phyloP scores from a whole-genome alignment of 805 yeast species.

The Tetrapisispora pingtungensis region DNA sequence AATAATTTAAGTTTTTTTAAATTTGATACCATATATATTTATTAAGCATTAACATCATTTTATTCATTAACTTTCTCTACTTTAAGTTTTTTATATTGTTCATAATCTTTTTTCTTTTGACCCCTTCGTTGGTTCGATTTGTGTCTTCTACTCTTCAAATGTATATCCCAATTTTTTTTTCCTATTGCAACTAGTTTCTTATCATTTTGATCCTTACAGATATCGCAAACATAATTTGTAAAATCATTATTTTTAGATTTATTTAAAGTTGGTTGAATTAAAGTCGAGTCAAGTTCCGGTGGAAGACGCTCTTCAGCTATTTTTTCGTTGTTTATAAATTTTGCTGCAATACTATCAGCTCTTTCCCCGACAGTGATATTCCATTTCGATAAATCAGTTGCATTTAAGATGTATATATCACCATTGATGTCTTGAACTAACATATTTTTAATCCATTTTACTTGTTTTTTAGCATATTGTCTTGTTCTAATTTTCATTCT shows the following conservation, averaged over 20 bases:
- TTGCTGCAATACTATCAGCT: constrained; percentile 42
- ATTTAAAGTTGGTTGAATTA: constrained; percentile 9
- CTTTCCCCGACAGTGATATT: constrained; percentile 40
- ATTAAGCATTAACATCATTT: no score
- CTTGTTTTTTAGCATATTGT: constrained; percentile 78
- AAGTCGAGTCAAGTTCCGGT: constrained; percentile 25
- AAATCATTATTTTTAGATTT: constrained; percentile 10
- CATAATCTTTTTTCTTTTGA: constrained; percentile 44
- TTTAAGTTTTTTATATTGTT: constrained; percentile 31
- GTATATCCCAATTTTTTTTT: constrained; percentile 57
- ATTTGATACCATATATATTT: no score
- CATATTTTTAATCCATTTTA: constrained; percentile 78
- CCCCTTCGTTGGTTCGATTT: constrained; percentile 39
- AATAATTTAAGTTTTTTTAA: no score
- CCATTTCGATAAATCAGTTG: constrained; percentile 66
- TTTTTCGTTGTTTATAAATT: constrained; percentile 27
- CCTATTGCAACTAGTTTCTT: constrained; percentile 62
- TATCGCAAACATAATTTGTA: constrained; percentile 66
- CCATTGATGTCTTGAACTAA: constrained; percentile 57
- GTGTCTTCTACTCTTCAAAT: constrained; percentile 60
- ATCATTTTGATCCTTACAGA: constrained; percentile 49
- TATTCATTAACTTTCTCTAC: background rate
- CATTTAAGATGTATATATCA: constrained; percentile 58
- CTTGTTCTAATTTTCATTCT: constrained; percentile 79
- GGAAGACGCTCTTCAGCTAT: constrained; percentile 30